phyloP scores from a whole-genome alignment of 176 grass and related monocot species.

The Thinopyrum elongatum region DNA sequence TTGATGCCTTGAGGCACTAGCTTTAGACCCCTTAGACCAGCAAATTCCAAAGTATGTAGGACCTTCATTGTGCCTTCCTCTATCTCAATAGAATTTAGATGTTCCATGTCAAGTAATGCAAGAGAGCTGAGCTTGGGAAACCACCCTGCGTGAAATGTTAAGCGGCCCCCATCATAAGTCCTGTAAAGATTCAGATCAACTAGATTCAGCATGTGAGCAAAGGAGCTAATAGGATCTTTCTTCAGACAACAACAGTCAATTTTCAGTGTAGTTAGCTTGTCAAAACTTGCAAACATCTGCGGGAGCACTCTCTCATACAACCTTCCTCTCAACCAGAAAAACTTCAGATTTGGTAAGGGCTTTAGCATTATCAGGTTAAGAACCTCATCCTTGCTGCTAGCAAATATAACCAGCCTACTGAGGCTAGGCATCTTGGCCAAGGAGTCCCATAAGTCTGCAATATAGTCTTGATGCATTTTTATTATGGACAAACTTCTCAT shows the following conservation, averaged over 20 bases:
- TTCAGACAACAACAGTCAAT: constrained; percentile 39
- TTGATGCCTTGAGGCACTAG: constrained; percentile 30
- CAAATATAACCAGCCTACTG: background rate
- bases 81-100: constrained; percentile 29
- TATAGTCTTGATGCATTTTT: constrained; percentile 15
- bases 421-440: constrained; percentile 37
- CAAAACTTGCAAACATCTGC: background rate
- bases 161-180: constrained; percentile 20
- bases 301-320: constrained; percentile 18
- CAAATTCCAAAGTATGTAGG: constrained; percentile 11
- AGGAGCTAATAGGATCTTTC: constrained; percentile 45
- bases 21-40: constrained; percentile 32
- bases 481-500: constrained; percentile 35
- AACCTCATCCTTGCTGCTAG: background rate
- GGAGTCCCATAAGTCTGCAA: constrained; percentile 23
- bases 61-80: constrained; percentile 38
- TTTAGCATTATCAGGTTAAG: constrained; percentile 24
- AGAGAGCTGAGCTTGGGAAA: constrained; percentile 43
- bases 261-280: constrained; percentile 21
- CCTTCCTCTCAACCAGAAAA: constrained; percentile 25
- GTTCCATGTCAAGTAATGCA: constrained; percentile 30
- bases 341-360: constrained; percentile 11
- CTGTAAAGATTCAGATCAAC: constrained; percentile 8
- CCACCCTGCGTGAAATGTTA: constrained; percentile 29
- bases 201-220: constrained; percentile 39